Percentiles rank a stretch among this genome's conserved stretches.
These are phyloP conservation scores for Tetrahymena elliotti DNA, from an alignment of 73 alveolate genomes.

Conservation along the genomic window DNA sequence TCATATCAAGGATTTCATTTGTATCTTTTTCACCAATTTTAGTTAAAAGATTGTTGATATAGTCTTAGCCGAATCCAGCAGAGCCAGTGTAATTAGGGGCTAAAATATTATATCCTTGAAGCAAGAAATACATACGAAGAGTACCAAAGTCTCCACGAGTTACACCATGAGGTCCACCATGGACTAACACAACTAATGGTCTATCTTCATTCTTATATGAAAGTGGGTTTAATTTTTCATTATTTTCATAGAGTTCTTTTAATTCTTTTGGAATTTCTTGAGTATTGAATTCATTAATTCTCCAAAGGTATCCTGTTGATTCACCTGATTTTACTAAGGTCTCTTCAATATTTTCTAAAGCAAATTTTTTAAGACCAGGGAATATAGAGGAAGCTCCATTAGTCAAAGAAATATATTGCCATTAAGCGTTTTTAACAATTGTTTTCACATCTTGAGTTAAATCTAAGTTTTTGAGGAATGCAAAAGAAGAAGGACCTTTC, in stretches of 20 bases:
- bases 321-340: neutral
- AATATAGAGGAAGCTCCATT: neutral
- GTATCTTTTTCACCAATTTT: slow-evolving; percentile 17
- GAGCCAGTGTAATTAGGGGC: slow-evolving; percentile 37
- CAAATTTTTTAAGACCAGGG: neutral
- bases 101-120: slow-evolving; percentile 15
- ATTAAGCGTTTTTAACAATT: neutral
- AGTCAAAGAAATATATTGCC: neutral
- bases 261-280: neutral
- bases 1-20: slow-evolving; percentile 28
- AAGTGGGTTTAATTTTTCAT: slow-evolving; percentile 2
- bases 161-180: slow-evolving; percentile 42
- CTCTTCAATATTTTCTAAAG: slow-evolving; percentile 3
- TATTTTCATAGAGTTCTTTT: neutral
- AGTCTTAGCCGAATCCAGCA: slow-evolving; percentile 24
- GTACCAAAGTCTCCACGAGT: slow-evolving; percentile 3
- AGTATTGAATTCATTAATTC: neutral
- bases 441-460: neutral
- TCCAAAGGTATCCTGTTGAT: slow-evolving; percentile 31
- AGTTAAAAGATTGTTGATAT: slow-evolving; percentile 10
- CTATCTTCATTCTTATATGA: slow-evolving; percentile 4
- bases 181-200: slow-evolving; percentile 21
- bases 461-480: neutral
- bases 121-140: slow-evolving; percentile 13
- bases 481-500: neutral